phyloP scores from a whole-genome alignment of 352 stramenopile genomes.

The Phytophthora crassamura region DNA sequence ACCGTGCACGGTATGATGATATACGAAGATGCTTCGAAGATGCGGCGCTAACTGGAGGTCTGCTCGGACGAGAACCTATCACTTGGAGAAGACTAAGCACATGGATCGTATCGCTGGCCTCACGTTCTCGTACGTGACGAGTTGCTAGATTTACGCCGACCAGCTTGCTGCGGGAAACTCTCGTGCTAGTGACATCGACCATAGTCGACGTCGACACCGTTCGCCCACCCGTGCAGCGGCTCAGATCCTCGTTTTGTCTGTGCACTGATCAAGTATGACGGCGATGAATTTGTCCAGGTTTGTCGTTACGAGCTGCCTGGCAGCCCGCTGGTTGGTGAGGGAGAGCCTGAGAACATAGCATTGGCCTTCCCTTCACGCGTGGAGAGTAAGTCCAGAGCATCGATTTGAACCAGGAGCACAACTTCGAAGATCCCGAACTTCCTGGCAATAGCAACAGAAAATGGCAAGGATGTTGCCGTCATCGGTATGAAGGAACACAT shows the following conservation, averaged over 20 bases:
- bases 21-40: conserved; percentile 91
- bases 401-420: conserved; percentile 92
- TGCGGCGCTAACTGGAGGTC: conserved; percentile 90
- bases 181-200: conserved; percentile 95
- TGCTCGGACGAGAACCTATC: conserved; percentile 84
- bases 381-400: conserved; percentile 91
- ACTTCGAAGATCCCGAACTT: conserved; percentile 92
- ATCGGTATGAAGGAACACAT: conserved; percentile 92
- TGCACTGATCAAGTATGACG: conserved; percentile 83
- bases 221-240: conserved; percentile 62
- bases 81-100: conserved; percentile 90
- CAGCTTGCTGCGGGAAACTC: conserved; percentile 74
- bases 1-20: conserved; percentile 93
- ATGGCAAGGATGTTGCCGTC: conserved; percentile 76
- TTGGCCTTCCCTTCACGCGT: conserved; percentile 85
- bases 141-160: conserved; percentile 90
- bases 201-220: conserved; percentile 92
- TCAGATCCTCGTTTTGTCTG: conserved; percentile 81
- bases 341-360: conserved; percentile 91
- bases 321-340: conserved; percentile 84
- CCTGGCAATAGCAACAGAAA: conserved; percentile 71
- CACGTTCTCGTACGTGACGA: conserved; percentile 91
- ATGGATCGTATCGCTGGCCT: conserved; percentile 88
- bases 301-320: conserved; percentile 89
- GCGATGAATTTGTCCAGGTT: conserved; percentile 87